phyloP scores from a whole-genome alignment of 2,329 filamentous ascomycete species.

The Furcasterigmium furcatum region DNA sequence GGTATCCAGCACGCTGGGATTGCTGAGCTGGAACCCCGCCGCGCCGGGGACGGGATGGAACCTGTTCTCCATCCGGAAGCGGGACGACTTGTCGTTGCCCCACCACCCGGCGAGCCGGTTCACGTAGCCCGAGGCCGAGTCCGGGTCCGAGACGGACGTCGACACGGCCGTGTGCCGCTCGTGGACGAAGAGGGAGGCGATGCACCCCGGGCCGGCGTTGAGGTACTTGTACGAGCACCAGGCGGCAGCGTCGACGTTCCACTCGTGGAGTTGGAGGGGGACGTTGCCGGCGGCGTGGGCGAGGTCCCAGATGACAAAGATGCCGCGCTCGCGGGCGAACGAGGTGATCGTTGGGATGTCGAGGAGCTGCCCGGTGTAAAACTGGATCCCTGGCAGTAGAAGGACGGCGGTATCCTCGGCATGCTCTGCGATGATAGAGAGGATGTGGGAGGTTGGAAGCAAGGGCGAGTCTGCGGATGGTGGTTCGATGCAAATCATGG shows the following conservation, averaged over 20 bases:
- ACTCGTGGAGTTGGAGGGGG: conserved; percentile 74
- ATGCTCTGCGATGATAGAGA: conserved; percentile 71
- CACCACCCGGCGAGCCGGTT: conserved; percentile 82
- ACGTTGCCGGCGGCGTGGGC: conserved; percentile 87
- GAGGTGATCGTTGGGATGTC: conserved; percentile 78
- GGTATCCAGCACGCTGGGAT: conserved; percentile 73
- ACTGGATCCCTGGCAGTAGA: conserved; percentile 84
- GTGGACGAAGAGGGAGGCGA: conserved; percentile 79
- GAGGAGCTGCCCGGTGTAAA: conserved; percentile 86
- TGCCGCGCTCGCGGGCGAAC: conserved; percentile 67
- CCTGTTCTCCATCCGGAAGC: conserved; percentile 80
- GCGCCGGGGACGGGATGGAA: conserved; percentile 79
- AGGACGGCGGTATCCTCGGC: conserved; percentile 71
- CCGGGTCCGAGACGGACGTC: conserved; percentile 29
- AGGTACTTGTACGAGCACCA: conserved; percentile 98
- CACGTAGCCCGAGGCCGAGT: conserved; percentile 45
- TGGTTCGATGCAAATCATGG: conserved; percentile 69
- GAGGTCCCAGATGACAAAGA: conserved; percentile 82
- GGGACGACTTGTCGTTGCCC: conserved; percentile 71
- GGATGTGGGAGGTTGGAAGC: conserved; percentile 62
- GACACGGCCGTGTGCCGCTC: conserved; percentile 63
- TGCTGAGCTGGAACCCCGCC: conserved; percentile 79
- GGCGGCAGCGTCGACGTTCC: conserved; percentile 86
- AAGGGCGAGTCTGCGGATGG: conserved; percentile 53
- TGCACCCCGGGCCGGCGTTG: conserved; percentile 79